Base-by-base conservation (phyloP, 108 stramenopile species). In the Poteriospumella lacustris region DNA sequence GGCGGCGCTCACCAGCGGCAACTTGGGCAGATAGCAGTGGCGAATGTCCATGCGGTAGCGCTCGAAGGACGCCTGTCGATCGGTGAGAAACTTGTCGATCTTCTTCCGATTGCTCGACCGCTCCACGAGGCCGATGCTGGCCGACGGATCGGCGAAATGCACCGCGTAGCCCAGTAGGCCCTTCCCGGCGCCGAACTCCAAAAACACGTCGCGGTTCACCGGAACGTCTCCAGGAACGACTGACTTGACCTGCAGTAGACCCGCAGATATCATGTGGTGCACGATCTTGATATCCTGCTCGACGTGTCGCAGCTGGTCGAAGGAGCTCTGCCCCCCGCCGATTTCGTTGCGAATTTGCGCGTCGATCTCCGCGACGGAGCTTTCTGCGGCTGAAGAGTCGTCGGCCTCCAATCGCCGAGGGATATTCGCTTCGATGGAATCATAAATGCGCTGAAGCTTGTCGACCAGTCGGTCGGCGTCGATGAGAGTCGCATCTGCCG, bases 101-200 rank as follows among this genome's bases (percentile, higher is more conserved):
- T 73, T 73, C 5, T 56, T 5, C 26, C 47, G 70, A 73, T 52
- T 56, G 9, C 41, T 56, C 42, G 47, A 15, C 31, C 41, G 38
- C 42, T 73, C 70, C 38, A 73, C 42, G 5, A 73, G 31, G 36
- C 38, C 33, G 36, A 3, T 34, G 9, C 3, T 12, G 28, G 29
- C 60, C 9, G 28, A 5, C 28, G 3, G 24, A 73, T 44, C 41
- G 28, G 41, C 41, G 3, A 15, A 12, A 26, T 5, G 9, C 26
- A 73, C 33, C 26, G 12, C 33, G 26, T 29, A 24, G 5, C 12
- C 33, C 9, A 73, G 24, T 26, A 73, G 19, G 5, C 70, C 70
- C 36, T 73, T 73, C 31, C 70, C 70, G 28, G 70, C 70, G 9
- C 70, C 70, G 9, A 73, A 73, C 42, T 73, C 70, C 26, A 73